A percentile compares a stretch with the other conserved stretches of the same genome.
These are phyloP conservation scores for Starmerella floricola DNA, from an alignment of 805 yeast species.

Conservation along the genomic window DNA sequence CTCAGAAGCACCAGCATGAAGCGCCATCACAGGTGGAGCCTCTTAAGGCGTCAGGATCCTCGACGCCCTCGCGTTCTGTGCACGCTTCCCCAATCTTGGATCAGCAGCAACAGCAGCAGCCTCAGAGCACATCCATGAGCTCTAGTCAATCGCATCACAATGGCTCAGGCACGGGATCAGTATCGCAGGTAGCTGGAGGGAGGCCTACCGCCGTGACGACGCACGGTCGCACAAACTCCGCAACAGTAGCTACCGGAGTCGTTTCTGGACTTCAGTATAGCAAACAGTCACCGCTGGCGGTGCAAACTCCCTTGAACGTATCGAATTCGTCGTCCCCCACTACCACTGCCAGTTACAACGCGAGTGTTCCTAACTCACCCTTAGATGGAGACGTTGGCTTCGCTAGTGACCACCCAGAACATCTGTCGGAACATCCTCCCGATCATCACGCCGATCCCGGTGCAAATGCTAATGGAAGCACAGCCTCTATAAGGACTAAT, in stretches of 20 bases:
- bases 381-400: too few relatives aligned
- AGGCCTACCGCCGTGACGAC: constrained; percentile 15
- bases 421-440: too few relatives aligned
- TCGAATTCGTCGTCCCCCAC: neutral
- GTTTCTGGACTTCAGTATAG: constrained; percentile 5
- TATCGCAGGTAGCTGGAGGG: neutral
- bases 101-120: too few relatives aligned
- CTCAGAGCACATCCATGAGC: neutral
- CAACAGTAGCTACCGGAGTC: constrained; percentile 11
- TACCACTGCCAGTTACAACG: too few relatives aligned
- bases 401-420: too few relatives aligned
- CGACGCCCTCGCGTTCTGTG: too few relatives aligned
- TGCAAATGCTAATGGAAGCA: neutral
- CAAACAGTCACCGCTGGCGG: constrained; percentile 6
- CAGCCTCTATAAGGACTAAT: neutral
- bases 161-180: neutral
- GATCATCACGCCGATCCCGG: too few relatives aligned
- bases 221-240: constrained; percentile 13
- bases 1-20: constrained; percentile 2
- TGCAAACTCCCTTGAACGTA: neutral
- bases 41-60: too few relatives aligned
- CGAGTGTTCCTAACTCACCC: too few relatives aligned
- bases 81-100: too few relatives aligned
- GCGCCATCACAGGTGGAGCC: too few relatives aligned
- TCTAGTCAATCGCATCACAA: neutral